These are phyloP conservation scores for Chaetothyriales sp. DNA, from an alignment of 2,329 filamentous ascomycete genomes.

Conservation along the genomic window DNA sequence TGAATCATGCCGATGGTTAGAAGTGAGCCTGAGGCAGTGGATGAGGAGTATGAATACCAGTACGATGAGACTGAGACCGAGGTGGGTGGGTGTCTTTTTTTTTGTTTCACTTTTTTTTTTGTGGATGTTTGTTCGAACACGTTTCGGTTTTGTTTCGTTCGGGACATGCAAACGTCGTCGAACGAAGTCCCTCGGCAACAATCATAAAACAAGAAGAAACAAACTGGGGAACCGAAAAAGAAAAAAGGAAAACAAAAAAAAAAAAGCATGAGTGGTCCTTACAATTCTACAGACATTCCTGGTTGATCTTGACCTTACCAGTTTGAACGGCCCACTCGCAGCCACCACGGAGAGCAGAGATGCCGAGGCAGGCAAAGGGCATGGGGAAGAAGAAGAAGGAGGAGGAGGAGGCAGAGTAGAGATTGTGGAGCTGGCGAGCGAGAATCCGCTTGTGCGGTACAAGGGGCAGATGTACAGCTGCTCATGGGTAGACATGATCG, in stretches of 20 bases:
- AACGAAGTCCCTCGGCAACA: not conserved
- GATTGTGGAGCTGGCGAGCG: constrained; percentile 65
- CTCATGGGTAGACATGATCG: constrained; percentile 66
- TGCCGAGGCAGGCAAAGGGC: not conserved
- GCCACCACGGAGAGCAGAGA: constrained; percentile 2
- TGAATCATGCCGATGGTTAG: not conserved
- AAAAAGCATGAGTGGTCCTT: constrained; percentile 3
- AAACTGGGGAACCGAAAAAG: not conserved
- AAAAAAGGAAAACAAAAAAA: too few species aligned
- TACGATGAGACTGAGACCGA: constrained; percentile 39
- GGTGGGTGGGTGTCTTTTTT: constrained; percentile 21
- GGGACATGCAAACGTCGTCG: too few species aligned
- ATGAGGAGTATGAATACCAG: constrained; percentile 42
- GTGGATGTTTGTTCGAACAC: too few species aligned
- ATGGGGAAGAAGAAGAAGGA: too few species aligned
- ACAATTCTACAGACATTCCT: constrained; percentile 36
- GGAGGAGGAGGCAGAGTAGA: constrained; percentile 37
- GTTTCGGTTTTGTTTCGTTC: too few species aligned
- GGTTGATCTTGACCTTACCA: constrained; percentile 44
- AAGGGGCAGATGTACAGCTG: constrained; percentile 64
- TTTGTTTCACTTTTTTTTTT: not conserved
- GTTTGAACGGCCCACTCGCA: constrained; percentile 20
- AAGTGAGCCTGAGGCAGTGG: constrained; percentile 16
- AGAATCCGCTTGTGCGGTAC: constrained; percentile 65
- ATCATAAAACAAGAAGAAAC: not conserved